A percentile compares a stretch with the other conserved stretches of the same genome.
These are phyloP conservation scores for Dysphania ambrosioides DNA, from an alignment of 148 eudicot species.

Conservation along the genomic window DNA sequence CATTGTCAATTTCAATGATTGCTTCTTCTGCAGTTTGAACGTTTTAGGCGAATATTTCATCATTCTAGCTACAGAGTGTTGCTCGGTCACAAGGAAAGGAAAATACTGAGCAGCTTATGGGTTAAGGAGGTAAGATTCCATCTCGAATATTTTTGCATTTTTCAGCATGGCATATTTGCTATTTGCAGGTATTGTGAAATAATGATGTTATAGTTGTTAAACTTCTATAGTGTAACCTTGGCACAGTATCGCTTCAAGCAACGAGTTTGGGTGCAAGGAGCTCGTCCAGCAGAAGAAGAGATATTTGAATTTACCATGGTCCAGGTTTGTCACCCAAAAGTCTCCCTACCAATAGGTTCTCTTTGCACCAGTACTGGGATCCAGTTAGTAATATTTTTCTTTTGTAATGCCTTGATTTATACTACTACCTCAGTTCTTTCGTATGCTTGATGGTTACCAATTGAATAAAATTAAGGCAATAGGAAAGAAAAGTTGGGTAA, in stretches of 20 bases:
- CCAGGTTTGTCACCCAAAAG: constrained; percentile 50
- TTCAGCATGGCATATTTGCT: constrained; percentile 3
- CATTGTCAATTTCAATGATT: not conserved
- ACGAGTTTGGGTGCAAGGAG: constrained; percentile 84
- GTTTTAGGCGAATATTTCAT: constrained; percentile 88
- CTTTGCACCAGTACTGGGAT: not conserved
- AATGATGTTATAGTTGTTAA: constrained; percentile 15
- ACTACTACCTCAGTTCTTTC: no score
- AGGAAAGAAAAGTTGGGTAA: no score
- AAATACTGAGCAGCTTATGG: constrained; percentile 71
- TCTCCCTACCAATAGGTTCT: not conserved
- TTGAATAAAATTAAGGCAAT: no score
- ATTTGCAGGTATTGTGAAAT: constrained; percentile 11
- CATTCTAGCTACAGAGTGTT: constrained; percentile 78
- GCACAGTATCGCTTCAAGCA: constrained; percentile 69
- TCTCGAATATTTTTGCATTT: not conserved
- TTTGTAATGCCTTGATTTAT: no score
- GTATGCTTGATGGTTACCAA: no score
- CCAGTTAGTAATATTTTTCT: not conserved
- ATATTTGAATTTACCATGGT: constrained; percentile 79
- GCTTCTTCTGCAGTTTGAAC: constrained; percentile 61
- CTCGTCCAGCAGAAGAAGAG: constrained; percentile 92
- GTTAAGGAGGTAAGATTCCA: constrained; percentile 60
- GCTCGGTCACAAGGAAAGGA: constrained; percentile 86
- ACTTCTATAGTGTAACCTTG: constrained; percentile 17